Evolutionary conservation across 164 flowering plant genomes (phyloP), one percentile per base, ranked within the genome.

Genomic region (Brasenia schreberi): DNA sequence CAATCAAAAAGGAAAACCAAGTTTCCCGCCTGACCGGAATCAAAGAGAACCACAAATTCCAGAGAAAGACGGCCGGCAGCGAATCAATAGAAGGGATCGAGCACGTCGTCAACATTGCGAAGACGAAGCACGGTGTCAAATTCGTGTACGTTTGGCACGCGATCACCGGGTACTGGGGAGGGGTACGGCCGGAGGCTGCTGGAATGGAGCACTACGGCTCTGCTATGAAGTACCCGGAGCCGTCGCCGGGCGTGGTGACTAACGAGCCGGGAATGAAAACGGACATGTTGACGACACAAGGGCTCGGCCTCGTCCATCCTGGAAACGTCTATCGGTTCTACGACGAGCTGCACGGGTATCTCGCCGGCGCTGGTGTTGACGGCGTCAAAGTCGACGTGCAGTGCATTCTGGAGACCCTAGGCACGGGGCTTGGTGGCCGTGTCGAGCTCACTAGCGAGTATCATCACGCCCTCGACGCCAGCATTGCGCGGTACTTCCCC

Each of bases 301-400:
- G 99, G 0, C 53, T 94, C 72, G 99, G 97, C 2, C 61, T 94
- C 63, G 84, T 94, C 62, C 74, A 83, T 67, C 97, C 97, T 0
- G 82, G 77, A 70, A 79, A 78, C n/a, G 88, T 80, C 42, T 77
- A 72, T 76, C 75, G 70, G 69, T 94, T 94, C 65, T 94, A 85
- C 72, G 74, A 79, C 65, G 97, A 89, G 73, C 56, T 91, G 66
- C 99, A 94, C 43, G 70, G 79, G 62, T 94, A 91, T 72, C 76
- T 91, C 79, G 88, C 86, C 0, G 39, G 77, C 3, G 92, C 92
- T 18, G 99, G 97, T 0, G 70, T 94, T 5, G 98, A 94, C 65
- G 97, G 98, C 2, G 97, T 94, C 43, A 94, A 94, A 79, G 98
- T 94, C 61, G 99, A 94, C 64, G 97, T 78, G 68, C 99, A 94